Percentiles rank a stretch among this genome's conserved stretches.
These are phyloP conservation scores for Salix viminalis DNA, from an alignment of 345 rosid genomes.

Conservation along the genomic window DNA sequence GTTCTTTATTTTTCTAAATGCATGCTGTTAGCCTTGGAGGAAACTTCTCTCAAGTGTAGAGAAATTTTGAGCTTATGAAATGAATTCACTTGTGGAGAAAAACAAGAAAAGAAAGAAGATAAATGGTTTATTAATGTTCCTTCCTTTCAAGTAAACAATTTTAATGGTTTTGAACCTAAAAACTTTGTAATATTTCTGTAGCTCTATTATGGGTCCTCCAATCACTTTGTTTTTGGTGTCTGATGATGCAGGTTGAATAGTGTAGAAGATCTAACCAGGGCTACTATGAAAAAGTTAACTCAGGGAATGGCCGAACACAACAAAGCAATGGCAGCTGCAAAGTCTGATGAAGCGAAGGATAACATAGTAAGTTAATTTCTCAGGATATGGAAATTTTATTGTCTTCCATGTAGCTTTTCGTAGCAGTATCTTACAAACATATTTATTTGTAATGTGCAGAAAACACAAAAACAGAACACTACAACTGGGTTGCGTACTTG, in stretches of 20 bases:
- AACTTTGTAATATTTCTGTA: background rate
- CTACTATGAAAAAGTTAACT: slow-evolving; percentile 85
- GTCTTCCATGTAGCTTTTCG: background rate
- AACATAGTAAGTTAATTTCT: slow-evolving; percentile 52
- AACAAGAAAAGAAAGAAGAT: background rate
- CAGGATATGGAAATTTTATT: background rate
- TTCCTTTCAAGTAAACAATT: background rate
- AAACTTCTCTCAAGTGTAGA: background rate
- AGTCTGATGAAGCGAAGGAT: slow-evolving; percentile 86
- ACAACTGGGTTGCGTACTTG: slow-evolving; percentile 89
- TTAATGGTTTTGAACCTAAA: background rate
- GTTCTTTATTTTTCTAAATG: background rate
- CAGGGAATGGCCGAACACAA: slow-evolving; percentile 89
- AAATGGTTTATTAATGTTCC: background rate
- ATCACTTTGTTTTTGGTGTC: background rate
- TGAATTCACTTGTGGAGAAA: background rate
- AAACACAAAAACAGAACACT: slow-evolving; percentile 79
- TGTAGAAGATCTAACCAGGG: slow-evolving; percentile 88
- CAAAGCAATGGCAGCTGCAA: slow-evolving; percentile 96
- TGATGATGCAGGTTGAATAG: slow-evolving; percentile 55
- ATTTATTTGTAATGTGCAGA: slow-evolving; percentile 39
- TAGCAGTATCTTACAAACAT: slow-evolving; percentile 3
- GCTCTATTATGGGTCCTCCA: background rate
- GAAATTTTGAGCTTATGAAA: background rate
- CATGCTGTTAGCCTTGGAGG: background rate